phyloP scores from a whole-genome alignment of 2,329 filamentous ascomycete species.

The Botrytis elliptica region DNA sequence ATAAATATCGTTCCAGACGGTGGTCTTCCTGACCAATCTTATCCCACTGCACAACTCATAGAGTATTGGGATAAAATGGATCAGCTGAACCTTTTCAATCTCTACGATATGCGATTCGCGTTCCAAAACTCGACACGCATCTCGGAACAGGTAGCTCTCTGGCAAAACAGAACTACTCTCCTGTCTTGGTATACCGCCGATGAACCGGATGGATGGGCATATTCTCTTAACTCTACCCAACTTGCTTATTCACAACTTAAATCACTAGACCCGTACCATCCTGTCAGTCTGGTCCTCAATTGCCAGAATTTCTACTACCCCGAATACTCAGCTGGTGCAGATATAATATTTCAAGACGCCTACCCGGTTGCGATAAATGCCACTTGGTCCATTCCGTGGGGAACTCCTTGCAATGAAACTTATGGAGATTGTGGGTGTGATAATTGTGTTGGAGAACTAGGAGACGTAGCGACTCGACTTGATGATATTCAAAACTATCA shows the following conservation, averaged over 20 bases:
- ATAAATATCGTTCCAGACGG: constrained; percentile 44
- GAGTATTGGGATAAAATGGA: constrained; percentile 46
- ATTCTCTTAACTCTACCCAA: constrained; percentile 46
- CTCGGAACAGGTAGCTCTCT: constrained; percentile 32
- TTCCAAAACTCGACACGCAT: constrained; percentile 43
- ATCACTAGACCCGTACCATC: constrained; percentile 51
- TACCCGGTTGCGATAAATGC: constrained; percentile 51
- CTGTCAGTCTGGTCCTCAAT: constrained; percentile 51
- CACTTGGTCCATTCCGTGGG: constrained; percentile 45
- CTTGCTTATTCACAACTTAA: constrained; percentile 47
- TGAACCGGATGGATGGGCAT: constrained; percentile 46
- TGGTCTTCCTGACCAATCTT: constrained; percentile 42
- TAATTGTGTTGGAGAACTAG: constrained; percentile 43
- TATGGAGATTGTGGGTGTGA: constrained; percentile 56
- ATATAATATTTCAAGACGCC: constrained; percentile 51
- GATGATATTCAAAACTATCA: constrained; percentile 45
- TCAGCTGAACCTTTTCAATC: constrained; percentile 45
- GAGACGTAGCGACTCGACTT: constrained; percentile 47
- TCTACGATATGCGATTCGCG: constrained; percentile 41
- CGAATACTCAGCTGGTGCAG: constrained; percentile 50
- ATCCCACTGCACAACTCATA: constrained; percentile 40
- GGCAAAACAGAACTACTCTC: constrained; percentile 40
- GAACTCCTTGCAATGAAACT: constrained; percentile 49
- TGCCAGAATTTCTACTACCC: constrained; percentile 53
- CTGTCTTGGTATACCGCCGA: constrained; percentile 56